phyloP scores from a whole-genome alignment of 2,329 filamentous ascomycete species.

The Alternaria solani region DNA sequence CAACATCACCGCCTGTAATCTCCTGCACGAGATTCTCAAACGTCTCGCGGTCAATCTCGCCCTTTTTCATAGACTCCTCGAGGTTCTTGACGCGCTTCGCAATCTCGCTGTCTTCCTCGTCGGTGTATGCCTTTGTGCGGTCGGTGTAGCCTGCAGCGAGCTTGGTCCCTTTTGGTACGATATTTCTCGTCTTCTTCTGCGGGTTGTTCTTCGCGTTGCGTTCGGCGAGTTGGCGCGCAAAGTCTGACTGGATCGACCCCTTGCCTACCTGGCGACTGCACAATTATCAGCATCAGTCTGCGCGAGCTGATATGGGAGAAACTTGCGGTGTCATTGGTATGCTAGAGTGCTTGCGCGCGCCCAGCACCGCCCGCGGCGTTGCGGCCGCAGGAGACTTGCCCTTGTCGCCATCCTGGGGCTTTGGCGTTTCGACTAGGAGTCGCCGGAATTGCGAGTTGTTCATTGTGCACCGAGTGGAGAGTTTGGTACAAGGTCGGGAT shows the following conservation, averaged over 20 bases:
- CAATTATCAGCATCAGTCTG: constrained; percentile 14
- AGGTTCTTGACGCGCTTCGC: constrained; percentile 76
- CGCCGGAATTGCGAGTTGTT: constrained; percentile 95
- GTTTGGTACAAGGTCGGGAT: neutral
- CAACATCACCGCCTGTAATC: constrained; percentile 81
- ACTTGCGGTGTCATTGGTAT: constrained; percentile 94
- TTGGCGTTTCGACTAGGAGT: constrained; percentile 64
- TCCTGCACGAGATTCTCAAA: constrained; percentile 79
- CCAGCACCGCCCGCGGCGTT: constrained; percentile 63
- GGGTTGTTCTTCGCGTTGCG: constrained; percentile 64
- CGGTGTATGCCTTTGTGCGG: constrained; percentile 71
- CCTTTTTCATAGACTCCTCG: constrained; percentile 81
- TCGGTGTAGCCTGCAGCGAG: constrained; percentile 84
- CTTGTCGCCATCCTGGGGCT: constrained; percentile 44
- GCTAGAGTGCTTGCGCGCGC: constrained; percentile 78
- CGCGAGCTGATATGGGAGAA: neutral
- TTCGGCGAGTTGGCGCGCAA: constrained; percentile 84
- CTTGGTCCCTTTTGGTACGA: constrained; percentile 82
- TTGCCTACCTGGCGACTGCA: constrained; percentile 69
- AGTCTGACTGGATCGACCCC: constrained; percentile 67
- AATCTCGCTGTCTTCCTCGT: constrained; percentile 63
- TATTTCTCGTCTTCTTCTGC: constrained; percentile 78
- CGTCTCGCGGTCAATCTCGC: constrained; percentile 80
- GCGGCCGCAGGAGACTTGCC: constrained; percentile 34
- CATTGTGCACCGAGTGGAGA: constrained; percentile 62